Evolutionary conservation across 225 moss, liverwort and hornwort genomes (phyloP), one percentile per base, ranked within the genome.

Genomic region (Rhytidiadelphus loreus): DNA sequence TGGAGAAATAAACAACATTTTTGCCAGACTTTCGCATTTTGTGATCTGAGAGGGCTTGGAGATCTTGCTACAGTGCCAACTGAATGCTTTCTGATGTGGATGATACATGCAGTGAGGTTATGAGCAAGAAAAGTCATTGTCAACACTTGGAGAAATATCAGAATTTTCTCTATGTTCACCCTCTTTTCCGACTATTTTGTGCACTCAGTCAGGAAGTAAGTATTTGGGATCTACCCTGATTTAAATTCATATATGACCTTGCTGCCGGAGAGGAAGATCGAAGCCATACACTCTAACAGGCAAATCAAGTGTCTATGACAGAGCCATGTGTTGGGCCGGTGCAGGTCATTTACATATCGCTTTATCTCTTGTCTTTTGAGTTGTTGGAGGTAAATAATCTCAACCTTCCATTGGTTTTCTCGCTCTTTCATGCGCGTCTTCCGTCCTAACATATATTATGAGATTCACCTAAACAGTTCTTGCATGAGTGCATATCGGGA

Each of bases 361-460:
- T 92, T 81, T 92, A 92, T 80, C 90, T 92, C 62, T 39, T 90
- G 48, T 60, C 90, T 76, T 92, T 90, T 84, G 92, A 92, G 84
- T 90, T 81, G 84, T 84, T 62, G 77, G 90, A 90, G 92, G 92
- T 90, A 81, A 41, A 71, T 55, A 48, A 55, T 60, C 87, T 84
- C 75, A 57, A 23, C 57, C 86, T 86, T 81, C 68, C 80, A 56
- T 82, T 72, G 50, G n/a, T 66, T 77, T n/a, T 64, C 52, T 82
- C 77, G 32, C 66, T 75, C 80, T 89, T 65, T 88, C 50, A 68
- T 48, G 56, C 77, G 22, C 52, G n/a, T 78, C 16, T 61, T 74
- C 24, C 32, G 17, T 59, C 69, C 13, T 23, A n/a, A n/a, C n/a
- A n/a, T n/a, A n/a, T n/a, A 30, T 69, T 58, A 10, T 24, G 59